Percentiles rank a stretch among this genome's conserved stretches.
Conservation (phyloP, 345 rosid species). For the Zanthoxylum bungeanum region DNA sequence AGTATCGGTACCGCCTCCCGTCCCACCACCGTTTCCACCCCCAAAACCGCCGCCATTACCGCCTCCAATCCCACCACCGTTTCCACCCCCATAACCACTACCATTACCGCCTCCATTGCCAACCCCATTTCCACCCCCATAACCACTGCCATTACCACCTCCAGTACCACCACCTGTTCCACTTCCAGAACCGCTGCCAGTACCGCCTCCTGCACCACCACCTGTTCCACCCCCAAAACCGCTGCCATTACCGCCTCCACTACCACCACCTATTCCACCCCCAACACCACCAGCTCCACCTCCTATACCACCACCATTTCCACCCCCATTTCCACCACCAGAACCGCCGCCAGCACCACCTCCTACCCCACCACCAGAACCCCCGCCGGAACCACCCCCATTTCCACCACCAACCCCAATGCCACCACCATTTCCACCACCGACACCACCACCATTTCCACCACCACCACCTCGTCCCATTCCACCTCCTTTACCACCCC, state of each 20-base stretch:
- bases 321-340: constrained; percentile 10
- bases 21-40: background rate
- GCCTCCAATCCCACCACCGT: background rate
- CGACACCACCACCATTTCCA: constrained; percentile 7
- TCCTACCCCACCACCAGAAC: constrained; percentile 1
- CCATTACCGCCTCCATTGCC: constrained; percentile 22
- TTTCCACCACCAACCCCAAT: constrained; percentile 6
- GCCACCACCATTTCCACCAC: background rate
- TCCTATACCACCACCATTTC: constrained; percentile 7
- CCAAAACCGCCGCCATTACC: constrained; percentile 7
- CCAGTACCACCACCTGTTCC: constrained; percentile 23
- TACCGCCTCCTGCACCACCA: constrained; percentile 12
- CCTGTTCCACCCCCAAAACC: constrained; percentile 13
- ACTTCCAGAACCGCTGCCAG: constrained; percentile 8
- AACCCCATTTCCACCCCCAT: constrained; percentile 9
- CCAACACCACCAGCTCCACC: constrained; percentile 13
- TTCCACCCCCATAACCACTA: background rate
- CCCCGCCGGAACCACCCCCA: background rate
- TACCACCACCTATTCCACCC: constrained; percentile 3
- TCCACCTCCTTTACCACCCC: constrained; percentile 5
- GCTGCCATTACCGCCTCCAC: constrained; percentile 2
- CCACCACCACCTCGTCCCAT: background rate
- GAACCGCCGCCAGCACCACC: constrained; percentile 1
- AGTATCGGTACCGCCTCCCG: background rate
- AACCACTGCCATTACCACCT: constrained; percentile 16